Percentiles rank a stretch among this genome's conserved stretches.
These are phyloP conservation scores for Colletotrichum spaethianum DNA, from an alignment of 2,329 filamentous ascomycete genomes.

Conservation along the genomic window DNA sequence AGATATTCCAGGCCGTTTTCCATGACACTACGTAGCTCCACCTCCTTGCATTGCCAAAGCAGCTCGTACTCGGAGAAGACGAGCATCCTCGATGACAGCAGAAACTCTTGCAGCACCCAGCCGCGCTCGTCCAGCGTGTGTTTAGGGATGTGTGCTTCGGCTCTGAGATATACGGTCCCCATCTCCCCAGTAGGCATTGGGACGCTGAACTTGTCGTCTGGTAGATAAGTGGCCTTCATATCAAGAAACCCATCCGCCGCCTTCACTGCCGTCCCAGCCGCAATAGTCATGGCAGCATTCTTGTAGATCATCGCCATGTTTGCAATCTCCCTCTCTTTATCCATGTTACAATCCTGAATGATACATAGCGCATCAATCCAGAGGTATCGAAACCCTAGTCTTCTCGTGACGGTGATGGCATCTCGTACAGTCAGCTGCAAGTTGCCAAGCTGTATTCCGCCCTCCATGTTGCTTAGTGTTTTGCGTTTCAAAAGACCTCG, in stretches of 20 bases:
- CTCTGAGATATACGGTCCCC: conserved; percentile 16
- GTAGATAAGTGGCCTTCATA: neutral
- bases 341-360: conserved; percentile 38
- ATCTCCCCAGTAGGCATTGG: neutral
- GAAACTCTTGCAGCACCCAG: conserved; percentile 43
- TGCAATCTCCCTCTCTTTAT: conserved; percentile 34
- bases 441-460: neutral
- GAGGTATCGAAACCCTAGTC: conserved; percentile 38
- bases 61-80: conserved; percentile 42
- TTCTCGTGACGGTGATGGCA: conserved; percentile 26
- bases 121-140: conserved; percentile 39
- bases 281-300: conserved; percentile 31
- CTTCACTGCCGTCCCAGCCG: neutral
- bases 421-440: conserved; percentile 35
- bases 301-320: conserved; percentile 38
- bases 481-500: neutral
- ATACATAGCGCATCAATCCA: conserved; percentile 44
- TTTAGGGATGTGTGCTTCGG: neutral
- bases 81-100: conserved; percentile 42
- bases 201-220: neutral
- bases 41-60: conserved; percentile 41
- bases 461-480: neutral
- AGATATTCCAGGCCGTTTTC: conserved; percentile 18
- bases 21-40: conserved; percentile 27
- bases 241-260: conserved; percentile 21